Evolutionary conservation across 1,284 basidiomycete species (phyloP).

Genomic region (Marasmius oreades): DNA sequence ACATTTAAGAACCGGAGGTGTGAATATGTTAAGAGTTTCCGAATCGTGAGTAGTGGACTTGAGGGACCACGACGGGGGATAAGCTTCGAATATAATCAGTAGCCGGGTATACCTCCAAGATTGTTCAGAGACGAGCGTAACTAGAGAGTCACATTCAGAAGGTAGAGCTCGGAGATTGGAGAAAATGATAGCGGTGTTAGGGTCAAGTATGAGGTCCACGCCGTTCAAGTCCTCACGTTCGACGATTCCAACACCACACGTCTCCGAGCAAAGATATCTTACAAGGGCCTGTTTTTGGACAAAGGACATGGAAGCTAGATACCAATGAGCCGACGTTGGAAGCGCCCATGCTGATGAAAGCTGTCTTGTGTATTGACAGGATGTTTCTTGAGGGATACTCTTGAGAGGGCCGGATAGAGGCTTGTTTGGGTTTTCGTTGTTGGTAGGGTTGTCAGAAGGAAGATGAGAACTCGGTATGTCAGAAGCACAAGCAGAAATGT

Average conservation of each 20-base stretch:
- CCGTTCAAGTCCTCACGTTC: conserved; percentile 57
- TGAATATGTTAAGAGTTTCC: conserved; percentile 41
- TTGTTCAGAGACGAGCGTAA: conserved; percentile 34
- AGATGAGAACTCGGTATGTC: conserved; percentile 10
- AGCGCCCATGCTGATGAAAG: conserved; percentile 33
- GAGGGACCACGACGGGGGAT: conserved; percentile 41
- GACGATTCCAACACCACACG: conserved; percentile 50
- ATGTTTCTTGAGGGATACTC: conserved; percentile 36
- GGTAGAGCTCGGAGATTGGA: conserved; percentile 55
- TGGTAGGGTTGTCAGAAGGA: too few relatives aligned
- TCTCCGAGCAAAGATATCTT: conserved; percentile 39
- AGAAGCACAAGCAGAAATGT: conserved; percentile 4
- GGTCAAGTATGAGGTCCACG: conserved; percentile 57
- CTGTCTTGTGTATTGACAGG: conserved; percentile 45
- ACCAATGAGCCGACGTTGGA: conserved; percentile 47
- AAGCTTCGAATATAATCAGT: conserved; percentile 64
- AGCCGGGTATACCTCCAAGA: conserved; percentile 59
- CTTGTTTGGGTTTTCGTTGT: conserved; percentile 1
- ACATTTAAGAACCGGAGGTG: conserved; percentile 61
- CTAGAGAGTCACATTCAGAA: conserved; percentile 39
- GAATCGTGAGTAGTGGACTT: conserved; percentile 15
- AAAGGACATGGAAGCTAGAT: conserved; percentile 64
- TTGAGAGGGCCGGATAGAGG: background rate
- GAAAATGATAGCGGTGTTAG: conserved; percentile 53
- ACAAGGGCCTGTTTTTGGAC: conserved; percentile 63